A percentile compares a stretch with the other conserved stretches of the same genome.
phyloP scores from a whole-genome alignment of 306 rosid species.

The Mimosa pudica region DNA sequence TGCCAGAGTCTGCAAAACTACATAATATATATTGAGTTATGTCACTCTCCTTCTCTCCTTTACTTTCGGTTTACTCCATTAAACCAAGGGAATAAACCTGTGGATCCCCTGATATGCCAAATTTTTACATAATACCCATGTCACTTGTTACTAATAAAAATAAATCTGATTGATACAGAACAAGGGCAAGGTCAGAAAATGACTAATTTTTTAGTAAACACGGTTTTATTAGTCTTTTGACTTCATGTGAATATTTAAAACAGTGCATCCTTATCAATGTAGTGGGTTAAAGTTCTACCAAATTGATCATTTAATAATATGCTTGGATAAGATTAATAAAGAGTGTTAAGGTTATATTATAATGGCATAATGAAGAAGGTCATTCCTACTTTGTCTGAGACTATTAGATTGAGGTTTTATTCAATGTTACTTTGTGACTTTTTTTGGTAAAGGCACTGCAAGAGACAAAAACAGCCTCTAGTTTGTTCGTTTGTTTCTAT shows the following conservation, averaged over 20 bases:
- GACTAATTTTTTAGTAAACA: neutral
- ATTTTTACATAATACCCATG: slow-evolving; percentile 19
- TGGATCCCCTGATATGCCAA: slow-evolving; percentile 33
- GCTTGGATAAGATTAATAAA: neutral
- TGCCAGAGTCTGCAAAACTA: neutral
- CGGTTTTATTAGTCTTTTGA: neutral
- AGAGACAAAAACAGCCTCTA: slow-evolving; percentile 26
- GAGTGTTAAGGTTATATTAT: slow-evolving; percentile 25
- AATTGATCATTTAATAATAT: neutral
- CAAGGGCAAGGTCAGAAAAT: neutral
- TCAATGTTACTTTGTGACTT: neutral
- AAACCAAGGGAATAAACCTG: slow-evolving; percentile 41
- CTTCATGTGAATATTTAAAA: neutral
- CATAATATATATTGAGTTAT: neutral
- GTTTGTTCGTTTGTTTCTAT: neutral
- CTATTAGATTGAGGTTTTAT: neutral
- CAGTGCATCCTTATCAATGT: neutral
- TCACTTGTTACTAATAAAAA: neutral
- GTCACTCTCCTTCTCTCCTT: slow-evolving; percentile 16
- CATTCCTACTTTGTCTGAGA: slow-evolving; percentile 35
- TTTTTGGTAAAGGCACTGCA: slow-evolving; percentile 3
- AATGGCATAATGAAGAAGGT: neutral
- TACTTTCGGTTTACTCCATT: neutral
- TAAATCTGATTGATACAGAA: slow-evolving; percentile 7
- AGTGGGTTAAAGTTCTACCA: neutral